Percentiles rank a stretch among this genome's conserved stretches.
Conservation (phyloP, 1,139 yeast species). For the Hansenula lynferdii region DNA sequence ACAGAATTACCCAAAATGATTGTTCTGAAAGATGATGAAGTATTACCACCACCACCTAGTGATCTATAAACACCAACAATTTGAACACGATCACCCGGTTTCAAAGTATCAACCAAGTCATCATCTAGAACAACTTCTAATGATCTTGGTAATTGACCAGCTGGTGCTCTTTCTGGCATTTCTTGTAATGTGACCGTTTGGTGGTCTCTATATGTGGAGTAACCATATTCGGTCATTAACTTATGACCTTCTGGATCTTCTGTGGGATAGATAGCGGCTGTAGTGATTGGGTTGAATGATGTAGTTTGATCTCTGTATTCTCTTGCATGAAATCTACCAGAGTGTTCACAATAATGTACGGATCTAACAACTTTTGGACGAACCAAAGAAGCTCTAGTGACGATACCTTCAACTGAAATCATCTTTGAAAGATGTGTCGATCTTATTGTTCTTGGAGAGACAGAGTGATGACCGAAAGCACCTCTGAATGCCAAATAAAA, state of each 20-base stretch:
- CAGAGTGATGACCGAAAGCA: constrained; percentile 83
- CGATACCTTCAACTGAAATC: constrained; percentile 92
- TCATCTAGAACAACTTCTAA: constrained; percentile 90
- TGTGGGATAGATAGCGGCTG: constrained; percentile 89
- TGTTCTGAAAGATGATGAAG: constrained; percentile 69
- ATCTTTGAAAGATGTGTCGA: constrained; percentile 74
- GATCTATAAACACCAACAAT: constrained; percentile 93
- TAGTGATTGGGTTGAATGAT: constrained; percentile 50
- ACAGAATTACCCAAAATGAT: constrained; percentile 84
- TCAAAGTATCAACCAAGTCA: constrained; percentile 85
- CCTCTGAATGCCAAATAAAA: constrained; percentile 85
- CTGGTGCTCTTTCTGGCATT: constrained; percentile 98
- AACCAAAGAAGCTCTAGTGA: constrained; percentile 87
- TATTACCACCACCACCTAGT: constrained; percentile 73
- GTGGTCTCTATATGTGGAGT: constrained; percentile 89
- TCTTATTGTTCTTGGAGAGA: constrained; percentile 84
- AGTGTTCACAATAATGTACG: constrained; percentile 88
- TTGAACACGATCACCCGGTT: constrained; percentile 97
- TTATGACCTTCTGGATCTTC: constrained; percentile 91
- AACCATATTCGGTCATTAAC: constrained; percentile 87
- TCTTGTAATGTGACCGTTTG: constrained; percentile 93
- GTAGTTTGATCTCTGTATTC: constrained; percentile 94
- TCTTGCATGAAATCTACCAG: constrained; percentile 81
- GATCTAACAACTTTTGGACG: constrained; percentile 90
- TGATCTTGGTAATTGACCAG: constrained; percentile 95